phyloP scores from a whole-genome alignment of 1,139 yeast genomes.

The Protomyces gravidus region DNA sequence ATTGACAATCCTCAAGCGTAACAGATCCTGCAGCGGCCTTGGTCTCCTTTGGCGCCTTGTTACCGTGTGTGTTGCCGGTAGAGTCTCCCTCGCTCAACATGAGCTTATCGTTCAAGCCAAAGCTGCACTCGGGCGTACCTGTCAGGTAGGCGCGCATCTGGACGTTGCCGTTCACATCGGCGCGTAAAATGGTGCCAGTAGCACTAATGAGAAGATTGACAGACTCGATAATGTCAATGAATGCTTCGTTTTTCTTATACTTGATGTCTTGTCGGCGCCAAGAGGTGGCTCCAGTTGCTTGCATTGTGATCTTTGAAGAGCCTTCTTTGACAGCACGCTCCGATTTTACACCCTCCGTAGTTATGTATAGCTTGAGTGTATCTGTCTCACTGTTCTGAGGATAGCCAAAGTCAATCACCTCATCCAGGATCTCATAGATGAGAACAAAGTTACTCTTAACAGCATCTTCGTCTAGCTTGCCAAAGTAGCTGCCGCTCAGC shows the following conservation, averaged over 20 bases:
- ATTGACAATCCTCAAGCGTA: slow-evolving; percentile 69
- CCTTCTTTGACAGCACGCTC: slow-evolving; percentile 32
- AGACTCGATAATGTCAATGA: slow-evolving; percentile 69
- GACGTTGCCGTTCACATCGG: slow-evolving; percentile 75
- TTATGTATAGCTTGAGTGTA: slow-evolving; percentile 45
- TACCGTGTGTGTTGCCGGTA: slow-evolving; percentile 30
- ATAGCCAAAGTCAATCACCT: slow-evolving; percentile 73
- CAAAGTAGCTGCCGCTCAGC: slow-evolving; percentile 43
- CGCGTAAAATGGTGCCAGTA: slow-evolving; percentile 54
- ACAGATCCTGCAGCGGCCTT: slow-evolving; percentile 51
- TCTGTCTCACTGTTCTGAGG: slow-evolving; percentile 66
- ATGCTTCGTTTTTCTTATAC: slow-evolving; percentile 77
- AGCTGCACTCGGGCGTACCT: slow-evolving; percentile 71
- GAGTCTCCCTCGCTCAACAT: slow-evolving; percentile 35
- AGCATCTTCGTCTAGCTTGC: slow-evolving; percentile 46
- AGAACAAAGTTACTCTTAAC: slow-evolving; percentile 60
- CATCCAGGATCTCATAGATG: slow-evolving; percentile 69
- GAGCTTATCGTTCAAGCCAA: slow-evolving; percentile 55
- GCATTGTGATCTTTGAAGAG: slow-evolving; percentile 42
- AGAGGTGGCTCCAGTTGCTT: slow-evolving; percentile 48
- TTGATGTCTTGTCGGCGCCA: slow-evolving; percentile 75
- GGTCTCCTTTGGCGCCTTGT: slow-evolving; percentile 28
- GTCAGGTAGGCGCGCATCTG: slow-evolving; percentile 67
- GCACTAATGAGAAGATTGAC: slow-evolving; percentile 59
- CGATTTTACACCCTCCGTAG: slow-evolving; percentile 39